These are phyloP conservation scores for Eremochloa ophiuroides DNA, from an alignment of 176 grass and related monocot species.

Conservation along the genomic window DNA sequence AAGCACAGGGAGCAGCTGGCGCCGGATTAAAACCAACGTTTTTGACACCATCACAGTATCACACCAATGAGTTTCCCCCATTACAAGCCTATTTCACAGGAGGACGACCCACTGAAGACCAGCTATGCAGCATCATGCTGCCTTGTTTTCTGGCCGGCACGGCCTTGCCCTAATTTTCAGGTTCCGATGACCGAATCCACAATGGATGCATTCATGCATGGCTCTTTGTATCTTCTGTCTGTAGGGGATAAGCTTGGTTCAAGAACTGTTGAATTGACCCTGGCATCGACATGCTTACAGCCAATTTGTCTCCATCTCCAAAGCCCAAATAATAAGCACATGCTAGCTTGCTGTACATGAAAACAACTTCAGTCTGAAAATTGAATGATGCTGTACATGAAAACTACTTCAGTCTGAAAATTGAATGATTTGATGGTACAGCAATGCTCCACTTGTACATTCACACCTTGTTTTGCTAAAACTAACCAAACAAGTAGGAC, in stretches of 20 bases:
- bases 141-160: slow-evolving; percentile 33
- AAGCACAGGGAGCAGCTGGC: neutral
- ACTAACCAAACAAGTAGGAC: neutral
- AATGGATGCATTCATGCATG: slow-evolving; percentile 2
- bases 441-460: neutral
- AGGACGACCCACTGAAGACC: slow-evolving; percentile 12
- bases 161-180: slow-evolving; percentile 26
- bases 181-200: neutral
- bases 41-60: neutral
- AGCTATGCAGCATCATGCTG: slow-evolving; percentile 11
- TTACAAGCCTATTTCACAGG: slow-evolving; percentile 24
- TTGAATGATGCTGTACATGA: neutral
- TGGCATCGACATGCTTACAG: neutral
- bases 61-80: neutral
- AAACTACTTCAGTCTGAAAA: neutral
- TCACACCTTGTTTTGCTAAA: neutral
- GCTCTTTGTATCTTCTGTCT: slow-evolving; percentile 4
- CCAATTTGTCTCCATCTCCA: slow-evolving; percentile 2
- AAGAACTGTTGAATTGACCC: neutral
- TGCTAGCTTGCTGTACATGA: neutral
- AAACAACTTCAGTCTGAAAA: neutral
- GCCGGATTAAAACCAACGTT: neutral
- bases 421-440: neutral
- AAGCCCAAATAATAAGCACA: neutral
- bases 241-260: slow-evolving; percentile 10